Evolutionary conservation across 495 filamentous ascomycete genomes (phyloP).

Genomic region (Daldinia childiae): DNA sequence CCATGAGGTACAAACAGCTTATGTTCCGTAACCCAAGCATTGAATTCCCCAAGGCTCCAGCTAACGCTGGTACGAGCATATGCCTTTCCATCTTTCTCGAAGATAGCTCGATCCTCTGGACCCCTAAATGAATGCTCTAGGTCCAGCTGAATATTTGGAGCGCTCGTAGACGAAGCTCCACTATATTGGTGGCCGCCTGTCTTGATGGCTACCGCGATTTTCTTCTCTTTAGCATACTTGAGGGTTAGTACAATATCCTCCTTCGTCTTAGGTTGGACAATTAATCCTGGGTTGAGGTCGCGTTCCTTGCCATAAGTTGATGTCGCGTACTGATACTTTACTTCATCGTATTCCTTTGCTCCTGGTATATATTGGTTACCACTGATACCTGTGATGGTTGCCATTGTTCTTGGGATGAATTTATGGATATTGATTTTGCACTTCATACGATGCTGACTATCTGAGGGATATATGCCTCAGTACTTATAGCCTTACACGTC

Average conservation of each 20-base stretch:
- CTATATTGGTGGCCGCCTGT: too few species aligned
- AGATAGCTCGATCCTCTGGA: too few species aligned
- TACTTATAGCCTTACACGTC: slow-evolving; percentile 24
- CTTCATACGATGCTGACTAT: not conserved
- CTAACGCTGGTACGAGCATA: slow-evolving; percentile 46
- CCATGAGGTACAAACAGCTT: slow-evolving; percentile 55
- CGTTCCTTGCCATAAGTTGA: slow-evolving; percentile 48
- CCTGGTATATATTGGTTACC: too few species aligned
- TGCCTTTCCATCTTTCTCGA: too few species aligned
- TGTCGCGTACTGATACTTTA: slow-evolving; percentile 51
- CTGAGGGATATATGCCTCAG: not conserved
- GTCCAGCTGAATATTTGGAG: too few species aligned
- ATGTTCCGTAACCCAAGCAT: slow-evolving; percentile 47
- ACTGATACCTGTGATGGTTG: slow-evolving; percentile 43
- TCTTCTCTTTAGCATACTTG: too few species aligned
- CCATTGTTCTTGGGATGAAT: slow-evolving; percentile 17
- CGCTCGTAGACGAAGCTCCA: too few species aligned
- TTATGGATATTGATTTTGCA: not conserved
- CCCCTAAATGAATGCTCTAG: too few species aligned
- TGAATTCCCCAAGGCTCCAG: slow-evolving; percentile 52
- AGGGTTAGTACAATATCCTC: too few species aligned
- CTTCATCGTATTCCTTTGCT: slow-evolving; percentile 39
- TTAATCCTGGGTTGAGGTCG: slow-evolving; percentile 46
- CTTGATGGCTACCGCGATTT: too few species aligned
- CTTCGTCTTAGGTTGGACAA: too few species aligned